Conservation (phyloP, 768 basidiomycete species). For the Dendrothele bispora region DNA sequence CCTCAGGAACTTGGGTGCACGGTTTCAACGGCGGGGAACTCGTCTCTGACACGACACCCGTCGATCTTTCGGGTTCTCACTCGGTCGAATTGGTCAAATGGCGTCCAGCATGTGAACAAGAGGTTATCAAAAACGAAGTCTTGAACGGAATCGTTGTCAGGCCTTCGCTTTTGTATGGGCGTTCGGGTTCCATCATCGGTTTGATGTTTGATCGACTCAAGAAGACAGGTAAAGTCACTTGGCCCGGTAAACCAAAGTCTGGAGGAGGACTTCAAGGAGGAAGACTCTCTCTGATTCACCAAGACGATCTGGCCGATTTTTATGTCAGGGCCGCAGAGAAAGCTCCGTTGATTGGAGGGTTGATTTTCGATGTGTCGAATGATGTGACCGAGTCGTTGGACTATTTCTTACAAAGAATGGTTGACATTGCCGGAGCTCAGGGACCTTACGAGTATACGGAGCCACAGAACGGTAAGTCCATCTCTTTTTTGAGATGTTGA, state of each 20-base stretch:
- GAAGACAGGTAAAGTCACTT: conserved; percentile 26
- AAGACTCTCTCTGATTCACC: conserved; percentile 32
- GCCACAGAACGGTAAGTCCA: conserved; percentile 38
- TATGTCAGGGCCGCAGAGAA: conserved; percentile 41
- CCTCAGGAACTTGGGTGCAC: conserved; percentile 47
- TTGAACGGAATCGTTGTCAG: conserved; percentile 49
- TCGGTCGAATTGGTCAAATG: conserved; percentile 29
- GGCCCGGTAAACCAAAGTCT: conserved; percentile 34
- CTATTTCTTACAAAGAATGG: conserved; percentile 37
- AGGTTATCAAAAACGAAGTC: conserved; percentile 22
- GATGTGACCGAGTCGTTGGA: conserved; percentile 38
- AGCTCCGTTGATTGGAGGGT: conserved; percentile 32
- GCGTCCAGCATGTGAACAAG: conserved; percentile 34
- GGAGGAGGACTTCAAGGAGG: too few relatives aligned
- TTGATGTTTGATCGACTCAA: conserved; percentile 25
- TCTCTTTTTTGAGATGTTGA: too few relatives aligned
- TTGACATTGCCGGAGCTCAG: conserved; percentile 34
- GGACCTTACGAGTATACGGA: conserved; percentile 32
- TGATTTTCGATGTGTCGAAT: conserved; percentile 42
- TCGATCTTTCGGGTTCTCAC: too few relatives aligned
- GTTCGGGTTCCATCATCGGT: conserved; percentile 34
- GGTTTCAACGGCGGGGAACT: conserved; percentile 31
- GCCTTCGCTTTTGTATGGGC: conserved; percentile 41
- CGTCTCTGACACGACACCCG: conserved; percentile 34
- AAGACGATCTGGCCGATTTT: conserved; percentile 46